Base-by-base conservation (phyloP, 73 alveolate genomes). In the Loxodes magnus region DNA sequence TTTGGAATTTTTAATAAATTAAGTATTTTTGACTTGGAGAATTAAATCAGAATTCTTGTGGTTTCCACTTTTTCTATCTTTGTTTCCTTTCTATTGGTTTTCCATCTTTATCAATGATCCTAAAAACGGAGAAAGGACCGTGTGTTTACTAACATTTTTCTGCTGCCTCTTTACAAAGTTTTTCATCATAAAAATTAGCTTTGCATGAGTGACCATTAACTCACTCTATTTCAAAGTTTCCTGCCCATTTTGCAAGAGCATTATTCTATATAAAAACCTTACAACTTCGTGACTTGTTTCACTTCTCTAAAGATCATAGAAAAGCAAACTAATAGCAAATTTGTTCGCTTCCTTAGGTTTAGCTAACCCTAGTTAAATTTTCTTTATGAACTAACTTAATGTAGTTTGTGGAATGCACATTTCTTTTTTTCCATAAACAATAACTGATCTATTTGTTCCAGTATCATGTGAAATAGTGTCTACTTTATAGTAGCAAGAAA, bases 391-490 rank as follows among this genome's bases (percentile, higher is more conserved):
- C 5, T 46, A 20, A 1, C 43, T 25, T 12, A 46, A 3, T 2
- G 27, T 1, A 46, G 59, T 37, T 2, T 16, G 7, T 0, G 59
- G 59, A 9, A 10, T 24, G 5, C 34, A 7, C 0, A 41, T 41
- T 1, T 17, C 17, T 12, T 21, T 41, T 0, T 37, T 46, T 9
- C 22, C 6, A 46, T 46, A 24, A 10, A 46, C 59, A 46, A 12
- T n/a, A 17, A 46, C 59, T 7, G 52, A 22, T 19, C 59, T 16
- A 46, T 46, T 25, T 25, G 59, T 37, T 23, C 27, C 59, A n/a
- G 22, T 9, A 2, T 46, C 59, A 12, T 25, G 26, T 1, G 35
- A 12, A 12, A 12, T 20, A 46, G 53, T 46, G 15, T 46, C 59
- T 25, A 46, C 43, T 9, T 46, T 46, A 24, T 46, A 46, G 27